Evolutionary conservation across 495 filamentous ascomycete species (phyloP), one percentile per base, ranked within the genome.

Genomic region (Penicillium egyptiacum): DNA sequence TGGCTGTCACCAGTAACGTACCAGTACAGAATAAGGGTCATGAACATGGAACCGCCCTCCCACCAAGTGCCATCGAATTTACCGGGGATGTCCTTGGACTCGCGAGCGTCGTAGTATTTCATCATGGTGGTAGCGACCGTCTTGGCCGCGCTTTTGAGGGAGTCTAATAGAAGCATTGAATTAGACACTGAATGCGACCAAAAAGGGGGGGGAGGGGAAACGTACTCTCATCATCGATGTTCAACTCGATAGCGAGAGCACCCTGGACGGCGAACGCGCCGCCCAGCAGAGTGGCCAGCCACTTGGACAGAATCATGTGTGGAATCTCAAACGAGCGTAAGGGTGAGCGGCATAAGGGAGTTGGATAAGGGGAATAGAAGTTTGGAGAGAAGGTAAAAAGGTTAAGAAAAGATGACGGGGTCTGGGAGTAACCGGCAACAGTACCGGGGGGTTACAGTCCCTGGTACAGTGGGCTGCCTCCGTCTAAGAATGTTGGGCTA

Each of bases 11-110:
- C 87, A 10, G 89, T 91, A 67, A 81, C 82, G 63, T 82, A 79
- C 88, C 88, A 91, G 67, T 92, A 93, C 60, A 92, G 86, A 46
- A 92, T 83, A 70, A 89, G 68, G 1, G 80, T 78, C 64, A 88
- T 87, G 79, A 87, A 91, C 74, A 90, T 84, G 47, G 85, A 86
- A 49, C 88, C 88, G 49, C 79, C 83, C 69, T 90, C 85, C 88
- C 87, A 92, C 88, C 88, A 92, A 50, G 81, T 83, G 43, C 76
- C 80, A 22, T 71, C 81, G 11, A 91, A 75, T 43, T 90, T 81
- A 28, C 88, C 88, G 14, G 84, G 83, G 5, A 82, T 82, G 25
- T 82, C 77, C 25, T 84, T 86, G 0, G 81, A 71, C 46, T 80
- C 64, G 57, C 86, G 83, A 52, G 83, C 82, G 40, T 85, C 72